phyloP scores from a whole-genome alignment of 1,284 basidiomycete species.

The Ganoderma leucocontextum region DNA sequence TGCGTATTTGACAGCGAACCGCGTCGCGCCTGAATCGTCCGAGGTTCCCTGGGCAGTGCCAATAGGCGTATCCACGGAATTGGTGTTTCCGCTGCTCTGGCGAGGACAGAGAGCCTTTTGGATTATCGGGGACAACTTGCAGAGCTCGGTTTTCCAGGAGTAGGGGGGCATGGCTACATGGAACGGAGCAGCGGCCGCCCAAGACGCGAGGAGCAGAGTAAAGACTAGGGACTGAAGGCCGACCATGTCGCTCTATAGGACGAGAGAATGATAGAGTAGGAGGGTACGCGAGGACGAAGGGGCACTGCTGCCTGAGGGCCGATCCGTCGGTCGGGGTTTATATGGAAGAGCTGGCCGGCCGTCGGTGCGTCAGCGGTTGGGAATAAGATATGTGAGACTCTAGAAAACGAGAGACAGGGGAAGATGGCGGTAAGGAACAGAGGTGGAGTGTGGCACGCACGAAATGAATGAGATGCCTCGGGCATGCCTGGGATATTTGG shows the following conservation, averaged over 20 bases:
- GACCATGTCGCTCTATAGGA: conserved; percentile 46
- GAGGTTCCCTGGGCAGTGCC: conserved; percentile 63
- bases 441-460: conserved; percentile 20
- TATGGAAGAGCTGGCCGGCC: conserved; percentile 27
- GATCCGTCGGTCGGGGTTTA: conserved; percentile 33
- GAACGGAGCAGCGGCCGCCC: conserved; percentile 39
- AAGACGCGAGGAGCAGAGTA: conserved; percentile 45
- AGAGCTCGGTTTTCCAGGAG: conserved; percentile 46
- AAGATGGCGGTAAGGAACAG: conserved; percentile 41
- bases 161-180: conserved; percentile 40
- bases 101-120: conserved; percentile 52
- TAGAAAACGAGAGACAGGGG: conserved; percentile 29
- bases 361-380: conserved; percentile 20
- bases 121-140: conserved; percentile 53
- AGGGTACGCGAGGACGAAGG: conserved; percentile 25
- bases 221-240: conserved; percentile 46
- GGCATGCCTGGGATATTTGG: conserved; percentile 26
- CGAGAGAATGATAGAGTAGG: conserved; percentile 27
- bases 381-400: conserved; percentile 32
- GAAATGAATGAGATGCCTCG: conserved; percentile 6
- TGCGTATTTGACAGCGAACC: conserved; percentile 74
- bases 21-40: conserved; percentile 55
- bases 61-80: conserved; percentile 53
- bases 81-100: conserved; percentile 37
- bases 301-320: conserved; percentile 35